Evolutionary conservation across 306 rosid species (phyloP), one percentile per base, ranked within the genome.

Genomic region (Coriaria nepalensis): DNA sequence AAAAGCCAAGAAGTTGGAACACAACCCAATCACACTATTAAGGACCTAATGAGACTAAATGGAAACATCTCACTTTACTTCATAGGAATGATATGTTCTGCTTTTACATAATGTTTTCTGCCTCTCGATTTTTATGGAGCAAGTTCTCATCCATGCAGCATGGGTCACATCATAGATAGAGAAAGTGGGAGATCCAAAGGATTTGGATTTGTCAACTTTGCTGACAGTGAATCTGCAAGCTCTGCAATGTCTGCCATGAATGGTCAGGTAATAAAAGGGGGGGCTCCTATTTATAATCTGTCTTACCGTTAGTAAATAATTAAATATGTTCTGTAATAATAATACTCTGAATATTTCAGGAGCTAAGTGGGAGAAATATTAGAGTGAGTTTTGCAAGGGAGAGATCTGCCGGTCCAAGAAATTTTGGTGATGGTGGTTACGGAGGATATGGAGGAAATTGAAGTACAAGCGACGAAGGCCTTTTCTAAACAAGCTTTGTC

Each of bases 101-200:
- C 10, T 48, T 8, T 15, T 53, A 29, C n/a, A n/a, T n/a, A n/a
- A n/a, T n/a, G 40, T 53, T 45, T 33, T n/a, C n/a, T n/a, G n/a
- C n/a, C n/a, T 35, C 39, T 35, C 43, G 8, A 48, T 52, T 45
- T 72, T 8, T n/a, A n/a, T n/a, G n/a, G n/a, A n/a, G n/a, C n/a
- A n/a, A n/a, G n/a, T 10, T 4, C 37, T 66, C 34, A 59, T 43
- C 11, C 48, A 43, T 40, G 33, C 87, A 86, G 95, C 95, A 11
- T 81, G 55, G 44, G 95, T 78, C 53, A n/a, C 53, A 71, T 86
- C 35, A 49, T 49, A 37, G 93, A 86, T 53, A 76, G 95, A 65
- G 81, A 81, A 13, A 73, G 77, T 2, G 93, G 93, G 33, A 64
- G 70, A 66, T 86, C 93, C 2, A 78, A 78, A 68, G 93, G 93